Percentiles rank a stretch among this genome's conserved stretches.
phyloP scores from a whole-genome alignment of 2,329 filamentous ascomycete genomes.

The Apiospora koreana region DNA sequence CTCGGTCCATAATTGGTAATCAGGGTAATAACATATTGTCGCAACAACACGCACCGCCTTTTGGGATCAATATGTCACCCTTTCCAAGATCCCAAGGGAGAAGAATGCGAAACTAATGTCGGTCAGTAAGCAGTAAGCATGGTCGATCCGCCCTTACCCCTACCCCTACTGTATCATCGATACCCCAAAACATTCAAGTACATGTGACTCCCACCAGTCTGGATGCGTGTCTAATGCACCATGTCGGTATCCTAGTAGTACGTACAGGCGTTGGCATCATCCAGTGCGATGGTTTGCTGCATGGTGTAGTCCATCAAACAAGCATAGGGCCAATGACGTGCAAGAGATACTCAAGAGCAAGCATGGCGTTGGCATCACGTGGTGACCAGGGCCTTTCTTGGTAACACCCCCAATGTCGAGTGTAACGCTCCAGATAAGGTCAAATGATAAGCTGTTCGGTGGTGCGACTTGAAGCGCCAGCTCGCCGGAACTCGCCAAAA shows the following conservation, averaged over 20 bases:
- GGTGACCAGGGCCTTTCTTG: not conserved
- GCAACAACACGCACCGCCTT: not conserved
- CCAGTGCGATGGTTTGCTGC: not conserved
- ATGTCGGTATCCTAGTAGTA: not conserved
- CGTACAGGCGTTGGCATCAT: not conserved
- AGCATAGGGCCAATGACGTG: not conserved
- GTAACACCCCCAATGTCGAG: not conserved
- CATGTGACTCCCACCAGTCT: not conserved
- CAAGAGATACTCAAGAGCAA: not conserved
- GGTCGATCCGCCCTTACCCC: not conserved
- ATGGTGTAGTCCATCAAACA: not conserved
- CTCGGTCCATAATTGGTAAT: not conserved
- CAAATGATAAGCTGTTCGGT: not conserved
- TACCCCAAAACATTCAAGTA: not conserved
- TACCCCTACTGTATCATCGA: too few species aligned
- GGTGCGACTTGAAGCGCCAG: not conserved
- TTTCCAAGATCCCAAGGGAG: not conserved
- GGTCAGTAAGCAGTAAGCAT: not conserved
- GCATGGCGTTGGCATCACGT: not conserved
- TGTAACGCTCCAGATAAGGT: not conserved
- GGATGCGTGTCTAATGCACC: not conserved
- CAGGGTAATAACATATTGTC: not conserved
- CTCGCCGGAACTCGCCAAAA: too few species aligned
- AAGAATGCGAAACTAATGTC: constrained; percentile 6
- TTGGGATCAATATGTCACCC: not conserved